Conservation (phyloP, 306 rosid genomes). For the Abrus precatorius region DNA sequence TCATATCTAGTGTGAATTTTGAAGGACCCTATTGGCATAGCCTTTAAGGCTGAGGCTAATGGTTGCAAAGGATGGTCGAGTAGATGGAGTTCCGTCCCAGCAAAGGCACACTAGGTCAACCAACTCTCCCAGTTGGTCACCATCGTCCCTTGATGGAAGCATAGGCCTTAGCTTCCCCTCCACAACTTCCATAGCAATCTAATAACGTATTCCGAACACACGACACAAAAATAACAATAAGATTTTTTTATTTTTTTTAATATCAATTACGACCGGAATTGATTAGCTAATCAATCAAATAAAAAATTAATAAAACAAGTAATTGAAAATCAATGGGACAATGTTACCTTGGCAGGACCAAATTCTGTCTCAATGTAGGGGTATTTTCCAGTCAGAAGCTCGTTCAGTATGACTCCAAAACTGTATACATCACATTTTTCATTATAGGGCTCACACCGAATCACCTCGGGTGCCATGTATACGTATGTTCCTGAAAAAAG, state of each 20-base stretch:
- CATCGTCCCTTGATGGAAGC: conserved; percentile 54
- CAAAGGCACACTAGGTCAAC: conserved; percentile 57
- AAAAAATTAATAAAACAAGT: not conserved
- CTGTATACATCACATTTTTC: conserved; percentile 85
- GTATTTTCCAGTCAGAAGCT: conserved; percentile 65
- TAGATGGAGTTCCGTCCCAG: conserved; percentile 64
- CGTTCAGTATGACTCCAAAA: conserved; percentile 73
- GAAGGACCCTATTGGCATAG: conserved; percentile 40
- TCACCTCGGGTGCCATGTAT: conserved; percentile 81
- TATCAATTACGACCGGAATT: not conserved
- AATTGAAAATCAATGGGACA: not conserved
- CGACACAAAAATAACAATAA: not conserved
- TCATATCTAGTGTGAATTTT: not conserved
- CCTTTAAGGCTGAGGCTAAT: conserved; percentile 53
- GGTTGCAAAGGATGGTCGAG: conserved; percentile 69
- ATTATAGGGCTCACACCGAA: conserved; percentile 75
- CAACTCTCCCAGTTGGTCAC: conserved; percentile 58
- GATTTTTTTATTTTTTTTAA: no score
- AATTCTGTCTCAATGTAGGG: conserved; percentile 73
- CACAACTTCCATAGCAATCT: conserved; percentile 88
- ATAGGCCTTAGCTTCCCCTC: conserved; percentile 73
- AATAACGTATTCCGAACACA: not conserved
- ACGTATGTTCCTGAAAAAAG: conserved; percentile 69
- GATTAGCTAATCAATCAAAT: not conserved
- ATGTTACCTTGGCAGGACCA: conserved; percentile 73